Evolutionary conservation across 2,329 filamentous ascomycete species (phyloP).

Genomic region (Exophiala mesophila): DNA sequence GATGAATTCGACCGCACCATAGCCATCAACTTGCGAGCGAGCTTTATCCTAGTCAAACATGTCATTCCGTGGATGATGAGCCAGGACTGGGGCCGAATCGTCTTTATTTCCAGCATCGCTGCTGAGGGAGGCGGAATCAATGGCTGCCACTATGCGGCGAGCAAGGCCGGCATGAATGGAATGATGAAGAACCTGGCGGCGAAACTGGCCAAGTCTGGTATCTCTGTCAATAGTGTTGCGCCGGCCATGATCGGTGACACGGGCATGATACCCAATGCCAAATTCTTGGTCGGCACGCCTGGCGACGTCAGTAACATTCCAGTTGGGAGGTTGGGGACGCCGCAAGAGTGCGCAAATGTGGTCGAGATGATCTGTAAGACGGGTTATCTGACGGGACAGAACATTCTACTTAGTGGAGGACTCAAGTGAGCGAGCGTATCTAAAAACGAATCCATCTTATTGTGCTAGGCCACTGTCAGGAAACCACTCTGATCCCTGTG

Average conservation of each 20-base stretch:
- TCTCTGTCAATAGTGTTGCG: conserved; percentile 63
- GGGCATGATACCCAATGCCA: conserved; percentile 57
- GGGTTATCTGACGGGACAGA: conserved; percentile 58
- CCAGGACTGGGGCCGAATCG: conserved; percentile 58
- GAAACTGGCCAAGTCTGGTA: conserved; percentile 55
- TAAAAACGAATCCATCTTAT: too few species aligned
- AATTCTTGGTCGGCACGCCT: conserved; percentile 47
- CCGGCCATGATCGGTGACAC: conserved; percentile 64
- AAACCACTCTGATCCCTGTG: too few species aligned
- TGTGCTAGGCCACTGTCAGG: too few species aligned
- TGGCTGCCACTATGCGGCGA: conserved; percentile 51
- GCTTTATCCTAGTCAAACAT: conserved; percentile 58
- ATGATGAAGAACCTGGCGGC: conserved; percentile 62
- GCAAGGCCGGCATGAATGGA: conserved; percentile 57
- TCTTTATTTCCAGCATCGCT: conserved; percentile 61
- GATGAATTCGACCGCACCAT: conserved; percentile 62
- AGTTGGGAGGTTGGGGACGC: conserved; percentile 53
- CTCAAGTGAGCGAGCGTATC: too few species aligned
- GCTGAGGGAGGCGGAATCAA: conserved; percentile 61
- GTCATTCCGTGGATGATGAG: conserved; percentile 57
- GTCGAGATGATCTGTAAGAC: conserved; percentile 58
- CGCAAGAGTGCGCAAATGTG: conserved; percentile 57
- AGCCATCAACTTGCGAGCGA: conserved; percentile 57
- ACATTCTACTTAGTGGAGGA: conserved; percentile 49
- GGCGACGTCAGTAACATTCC: conserved; percentile 58